Conservation (phyloP, 2,329 filamentous ascomycete species). For the Aurifilum marmelostoma region DNA sequence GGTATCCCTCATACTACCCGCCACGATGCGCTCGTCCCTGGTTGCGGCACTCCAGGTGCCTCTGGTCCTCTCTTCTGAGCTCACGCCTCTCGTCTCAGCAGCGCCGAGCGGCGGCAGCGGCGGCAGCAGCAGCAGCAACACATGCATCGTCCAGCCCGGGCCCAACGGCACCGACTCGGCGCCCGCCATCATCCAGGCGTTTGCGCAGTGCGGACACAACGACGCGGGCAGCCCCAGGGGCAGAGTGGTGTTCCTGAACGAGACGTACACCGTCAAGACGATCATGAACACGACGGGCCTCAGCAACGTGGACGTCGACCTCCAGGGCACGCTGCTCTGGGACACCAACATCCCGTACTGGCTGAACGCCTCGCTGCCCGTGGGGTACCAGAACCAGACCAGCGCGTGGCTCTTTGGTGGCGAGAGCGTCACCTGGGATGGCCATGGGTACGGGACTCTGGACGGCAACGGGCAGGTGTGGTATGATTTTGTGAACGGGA, state of each 20-base stretch:
- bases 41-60: conserved; percentile 27
- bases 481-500: conserved; percentile 35
- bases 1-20: background rate
- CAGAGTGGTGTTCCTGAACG: conserved; percentile 34
- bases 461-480: conserved; percentile 39
- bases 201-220: conserved; percentile 35
- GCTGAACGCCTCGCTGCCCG: conserved; percentile 42
- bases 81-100: background rate
- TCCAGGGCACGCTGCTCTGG: conserved; percentile 34
- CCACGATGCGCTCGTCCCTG: conserved; percentile 19
- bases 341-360: conserved; percentile 39
- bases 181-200: conserved; percentile 32
- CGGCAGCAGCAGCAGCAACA: background rate
- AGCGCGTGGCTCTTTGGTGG: conserved; percentile 48
- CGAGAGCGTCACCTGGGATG: conserved; percentile 44
- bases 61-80: conserved; percentile 20
- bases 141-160: conserved; percentile 23
- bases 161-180: conserved; percentile 25
- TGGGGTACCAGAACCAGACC: conserved; percentile 48
- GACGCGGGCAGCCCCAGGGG: conserved; percentile 32
- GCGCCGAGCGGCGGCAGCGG: background rate
- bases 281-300: conserved; percentile 36
- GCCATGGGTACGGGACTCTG: conserved; percentile 43
- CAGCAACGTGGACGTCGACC: conserved; percentile 36
- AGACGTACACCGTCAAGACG: conserved; percentile 32